A percentile compares a stretch with the other conserved stretches of the same genome.
Evolutionary conservation across 495 filamentous ascomycete species (phyloP).

Genomic region (Penicillium odoratum): DNA sequence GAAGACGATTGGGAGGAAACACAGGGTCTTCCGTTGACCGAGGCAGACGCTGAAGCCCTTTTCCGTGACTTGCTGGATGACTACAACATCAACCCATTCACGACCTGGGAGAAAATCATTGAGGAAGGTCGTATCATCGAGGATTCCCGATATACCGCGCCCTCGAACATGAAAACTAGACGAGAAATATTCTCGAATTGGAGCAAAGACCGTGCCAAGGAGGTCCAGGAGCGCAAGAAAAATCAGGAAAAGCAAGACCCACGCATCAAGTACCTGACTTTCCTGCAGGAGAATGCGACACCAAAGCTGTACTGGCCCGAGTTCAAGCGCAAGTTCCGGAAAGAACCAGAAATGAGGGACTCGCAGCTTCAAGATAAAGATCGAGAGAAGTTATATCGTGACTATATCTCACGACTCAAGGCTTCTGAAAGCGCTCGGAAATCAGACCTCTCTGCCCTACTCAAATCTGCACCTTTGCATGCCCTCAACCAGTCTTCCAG

Average conservation of each 20-base stretch:
- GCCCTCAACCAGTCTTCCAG: constrained; percentile 66
- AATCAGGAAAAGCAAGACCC: constrained; percentile 84
- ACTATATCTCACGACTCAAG: constrained; percentile 79
- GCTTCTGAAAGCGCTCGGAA: constrained; percentile 71
- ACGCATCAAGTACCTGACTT: constrained; percentile 75
- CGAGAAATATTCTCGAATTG: constrained; percentile 82
- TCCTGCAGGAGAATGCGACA: constrained; percentile 77
- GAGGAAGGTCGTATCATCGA: constrained; percentile 81
- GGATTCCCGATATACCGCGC: constrained; percentile 81
- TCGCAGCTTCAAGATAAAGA: constrained; percentile 78
- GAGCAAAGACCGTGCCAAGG: constrained; percentile 69
- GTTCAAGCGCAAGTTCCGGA: constrained; percentile 87
- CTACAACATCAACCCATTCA: constrained; percentile 78
- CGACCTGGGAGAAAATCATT: constrained; percentile 84
- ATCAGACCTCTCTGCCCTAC: constrained; percentile 72
- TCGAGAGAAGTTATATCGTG: constrained; percentile 86
- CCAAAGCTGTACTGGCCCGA: constrained; percentile 96
- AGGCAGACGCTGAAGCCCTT: constrained; percentile 66
- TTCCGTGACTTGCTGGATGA: constrained; percentile 89
- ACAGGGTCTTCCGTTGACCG: constrained; percentile 64
- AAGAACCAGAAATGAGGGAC: constrained; percentile 78
- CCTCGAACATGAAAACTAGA: constrained; percentile 75
- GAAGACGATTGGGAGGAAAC: constrained; percentile 69
- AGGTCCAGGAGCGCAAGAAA: constrained; percentile 68
- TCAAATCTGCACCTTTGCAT: constrained; percentile 66